Percentiles rank a stretch among this genome's conserved stretches.
Evolutionary conservation across 2,329 filamentous ascomycete genomes (phyloP).

Genomic region (Fusarium sp.): DNA sequence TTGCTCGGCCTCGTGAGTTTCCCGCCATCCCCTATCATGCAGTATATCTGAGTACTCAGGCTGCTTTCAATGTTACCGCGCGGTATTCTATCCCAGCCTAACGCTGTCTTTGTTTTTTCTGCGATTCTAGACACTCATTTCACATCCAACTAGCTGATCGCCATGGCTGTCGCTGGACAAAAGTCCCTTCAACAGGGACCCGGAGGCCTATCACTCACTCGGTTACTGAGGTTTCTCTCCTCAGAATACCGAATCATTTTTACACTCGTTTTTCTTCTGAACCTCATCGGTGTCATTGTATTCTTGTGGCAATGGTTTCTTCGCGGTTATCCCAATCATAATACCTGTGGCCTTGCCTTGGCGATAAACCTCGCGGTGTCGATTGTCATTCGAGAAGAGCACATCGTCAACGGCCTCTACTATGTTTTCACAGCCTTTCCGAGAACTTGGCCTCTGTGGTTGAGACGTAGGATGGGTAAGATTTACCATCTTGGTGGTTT

Average conservation of each 20-base stretch:
- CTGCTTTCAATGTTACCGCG: neutral
- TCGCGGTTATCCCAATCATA: constrained; percentile 49
- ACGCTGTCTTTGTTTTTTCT: neutral
- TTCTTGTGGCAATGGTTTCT: constrained; percentile 44
- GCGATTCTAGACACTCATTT: constrained; percentile 14
- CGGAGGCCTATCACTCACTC: constrained; percentile 38
- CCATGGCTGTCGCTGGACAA: constrained; percentile 16
- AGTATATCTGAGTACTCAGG: constrained; percentile 26
- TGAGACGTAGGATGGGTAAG: constrained; percentile 59
- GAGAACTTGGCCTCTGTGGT: constrained; percentile 58
- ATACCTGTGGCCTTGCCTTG: constrained; percentile 55
- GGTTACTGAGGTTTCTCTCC: constrained; percentile 41
- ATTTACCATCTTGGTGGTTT: constrained; percentile 63
- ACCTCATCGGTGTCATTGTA: constrained; percentile 50
- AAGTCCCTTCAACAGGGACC: constrained; percentile 1
- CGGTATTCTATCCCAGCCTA: neutral
- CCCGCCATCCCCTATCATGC: neutral
- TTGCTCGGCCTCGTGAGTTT: neutral
- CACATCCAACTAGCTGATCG: constrained; percentile 3
- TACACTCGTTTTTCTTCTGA: constrained; percentile 62
- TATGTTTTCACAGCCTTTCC: constrained; percentile 56
- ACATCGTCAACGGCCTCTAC: constrained; percentile 64
- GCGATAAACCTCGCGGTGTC: constrained; percentile 62
- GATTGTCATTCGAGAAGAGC: constrained; percentile 64
- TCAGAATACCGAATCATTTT: constrained; percentile 66